Percentiles rank a stretch among this genome's conserved stretches.
phyloP scores from a whole-genome alignment of 176 grass and related monocot species.

The Phyllostachys edulis region DNA sequence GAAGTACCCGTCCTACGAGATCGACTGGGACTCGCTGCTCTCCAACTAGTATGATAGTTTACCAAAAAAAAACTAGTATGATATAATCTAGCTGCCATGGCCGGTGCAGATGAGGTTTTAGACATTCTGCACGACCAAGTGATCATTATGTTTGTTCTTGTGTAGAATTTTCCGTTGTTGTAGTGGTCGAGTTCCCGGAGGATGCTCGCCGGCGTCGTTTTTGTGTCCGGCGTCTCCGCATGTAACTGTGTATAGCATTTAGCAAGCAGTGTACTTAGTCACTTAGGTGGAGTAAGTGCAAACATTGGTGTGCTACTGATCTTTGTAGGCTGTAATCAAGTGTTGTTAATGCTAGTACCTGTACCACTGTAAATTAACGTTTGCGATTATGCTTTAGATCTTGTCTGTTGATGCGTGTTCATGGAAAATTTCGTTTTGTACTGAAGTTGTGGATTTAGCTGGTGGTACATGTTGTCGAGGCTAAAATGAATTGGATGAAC shows the following conservation, averaged over 20 bases:
- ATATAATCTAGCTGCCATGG: background rate
- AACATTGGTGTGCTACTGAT: background rate
- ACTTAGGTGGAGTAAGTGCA: background rate
- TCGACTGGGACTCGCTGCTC: slow-evolving; percentile 57
- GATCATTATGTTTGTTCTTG: background rate
- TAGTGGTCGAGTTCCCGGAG: slow-evolving; percentile 8
- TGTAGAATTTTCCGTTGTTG: background rate
- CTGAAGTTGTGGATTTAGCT: background rate
- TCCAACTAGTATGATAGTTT: background rate
- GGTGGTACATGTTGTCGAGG: background rate
- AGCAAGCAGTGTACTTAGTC: background rate
- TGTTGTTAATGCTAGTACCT: background rate
- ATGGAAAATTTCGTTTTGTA: background rate
- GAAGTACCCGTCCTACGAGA: slow-evolving; percentile 59
- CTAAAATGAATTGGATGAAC: background rate
- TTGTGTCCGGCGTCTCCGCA: slow-evolving; percentile 3
- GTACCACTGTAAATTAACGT: background rate
- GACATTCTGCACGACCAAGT: slow-evolving; percentile 20
- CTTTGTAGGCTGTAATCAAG: background rate
- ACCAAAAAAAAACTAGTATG: background rate
- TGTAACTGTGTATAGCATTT: background rate
- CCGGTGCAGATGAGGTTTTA: slow-evolving; percentile 50
- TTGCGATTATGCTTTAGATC: background rate
- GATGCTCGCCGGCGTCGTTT: slow-evolving; percentile 1
- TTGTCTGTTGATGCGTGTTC: background rate